Percentiles rank a stretch among this genome's conserved stretches.
phyloP scores from a whole-genome alignment of 441 rosid species.

The Biscutella laevigata region DNA sequence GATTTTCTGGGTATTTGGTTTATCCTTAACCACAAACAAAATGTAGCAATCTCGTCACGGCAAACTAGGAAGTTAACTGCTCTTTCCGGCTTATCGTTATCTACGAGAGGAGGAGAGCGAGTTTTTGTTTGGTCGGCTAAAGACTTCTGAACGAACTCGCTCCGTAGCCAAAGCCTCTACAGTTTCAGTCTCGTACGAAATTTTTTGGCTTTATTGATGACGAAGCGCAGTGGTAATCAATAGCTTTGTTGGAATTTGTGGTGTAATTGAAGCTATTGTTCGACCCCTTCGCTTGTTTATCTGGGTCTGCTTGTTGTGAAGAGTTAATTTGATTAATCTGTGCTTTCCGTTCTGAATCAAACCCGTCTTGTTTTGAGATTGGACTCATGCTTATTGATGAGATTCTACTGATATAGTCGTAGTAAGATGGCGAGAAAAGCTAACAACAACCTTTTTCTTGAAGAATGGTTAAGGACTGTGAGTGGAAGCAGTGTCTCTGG shows the following conservation, averaged over 20 bases:
- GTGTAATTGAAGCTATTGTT: background rate
- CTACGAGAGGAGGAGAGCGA: background rate
- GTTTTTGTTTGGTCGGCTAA: background rate
- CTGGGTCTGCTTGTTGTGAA: background rate
- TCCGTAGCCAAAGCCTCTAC: background rate
- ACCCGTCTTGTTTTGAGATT: background rate
- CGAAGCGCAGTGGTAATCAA: background rate
- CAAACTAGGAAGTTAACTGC: background rate
- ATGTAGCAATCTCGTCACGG: background rate
- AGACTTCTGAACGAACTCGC: background rate
- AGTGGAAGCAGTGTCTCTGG: slow-evolving; percentile 28
- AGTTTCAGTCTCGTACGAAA: background rate
- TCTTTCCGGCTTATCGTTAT: background rate
- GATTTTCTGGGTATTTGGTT: background rate
- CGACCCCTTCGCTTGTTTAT: background rate
- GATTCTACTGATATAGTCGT: background rate
- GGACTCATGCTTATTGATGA: background rate
- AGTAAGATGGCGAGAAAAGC: slow-evolving; percentile 53
- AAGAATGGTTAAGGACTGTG: slow-evolving; percentile 60
- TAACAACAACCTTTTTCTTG: slow-evolving; percentile 45
- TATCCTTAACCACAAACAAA: background rate
- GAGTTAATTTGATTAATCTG: background rate
- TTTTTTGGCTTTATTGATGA: background rate
- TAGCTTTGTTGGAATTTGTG: background rate
- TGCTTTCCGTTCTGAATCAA: slow-evolving; percentile 6